A percentile compares a stretch with the other conserved stretches of the same genome.
Conservation (phyloP, 2,329 filamentous ascomycete genomes). For the Penicillium sp. region DNA sequence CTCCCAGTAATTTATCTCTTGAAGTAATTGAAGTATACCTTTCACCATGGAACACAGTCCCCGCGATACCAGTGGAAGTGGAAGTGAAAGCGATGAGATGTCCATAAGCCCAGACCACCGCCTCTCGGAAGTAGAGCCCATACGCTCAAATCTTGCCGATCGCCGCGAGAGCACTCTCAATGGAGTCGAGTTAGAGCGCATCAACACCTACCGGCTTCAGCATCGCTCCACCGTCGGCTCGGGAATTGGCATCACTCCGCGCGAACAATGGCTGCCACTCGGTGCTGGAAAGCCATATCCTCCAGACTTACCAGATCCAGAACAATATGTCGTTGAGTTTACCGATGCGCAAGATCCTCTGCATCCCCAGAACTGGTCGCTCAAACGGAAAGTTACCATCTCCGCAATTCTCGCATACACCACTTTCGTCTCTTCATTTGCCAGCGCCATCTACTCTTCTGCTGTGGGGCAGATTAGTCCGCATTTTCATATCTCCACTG, state of each 20-base stretch:
- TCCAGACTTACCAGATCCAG: constrained; percentile 50
- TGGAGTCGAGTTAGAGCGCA: constrained; percentile 30
- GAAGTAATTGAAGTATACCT: not conserved
- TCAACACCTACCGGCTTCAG: constrained; percentile 29
- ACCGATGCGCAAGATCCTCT: constrained; percentile 52
- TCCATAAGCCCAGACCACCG: constrained; percentile 1
- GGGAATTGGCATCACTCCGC: constrained; percentile 12
- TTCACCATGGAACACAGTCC: constrained; percentile 9
- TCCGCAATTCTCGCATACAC: no score
- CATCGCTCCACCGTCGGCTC: constrained; percentile 31
- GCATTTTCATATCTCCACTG: constrained; percentile 48
- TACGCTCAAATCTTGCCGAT: constrained; percentile 7
- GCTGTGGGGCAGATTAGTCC: constrained; percentile 58
- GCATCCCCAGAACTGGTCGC: constrained; percentile 56
- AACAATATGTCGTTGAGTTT: constrained; percentile 59
- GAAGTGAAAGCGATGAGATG: constrained; percentile 9
- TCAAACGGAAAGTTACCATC: constrained; percentile 46
- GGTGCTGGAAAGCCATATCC: constrained; percentile 29
- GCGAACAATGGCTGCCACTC: constrained; percentile 30
- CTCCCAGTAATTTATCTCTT: no score
- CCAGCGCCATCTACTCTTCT: constrained; percentile 67
- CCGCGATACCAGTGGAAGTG: not conserved
- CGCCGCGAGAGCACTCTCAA: constrained; percentile 23
- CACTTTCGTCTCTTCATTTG: constrained; percentile 55
- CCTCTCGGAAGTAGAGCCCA: not conserved